Evolutionary conservation across 345 rosid genomes (phyloP).

Genomic region (Bruguiera gymnorhiza): DNA sequence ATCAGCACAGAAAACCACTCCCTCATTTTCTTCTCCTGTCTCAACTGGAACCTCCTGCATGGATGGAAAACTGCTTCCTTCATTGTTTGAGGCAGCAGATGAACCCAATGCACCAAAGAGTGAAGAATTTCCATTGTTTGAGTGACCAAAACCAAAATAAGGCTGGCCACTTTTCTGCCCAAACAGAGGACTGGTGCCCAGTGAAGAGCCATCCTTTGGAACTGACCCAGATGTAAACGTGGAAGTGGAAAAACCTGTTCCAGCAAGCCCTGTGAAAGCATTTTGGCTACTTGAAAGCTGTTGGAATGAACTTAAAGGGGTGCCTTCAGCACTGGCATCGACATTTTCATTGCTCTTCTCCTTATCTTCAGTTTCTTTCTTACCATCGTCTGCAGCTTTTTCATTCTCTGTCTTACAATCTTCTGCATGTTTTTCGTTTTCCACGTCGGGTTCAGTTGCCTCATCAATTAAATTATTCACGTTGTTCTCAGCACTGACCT

Average conservation of each 20-base stretch:
- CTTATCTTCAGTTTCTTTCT: conserved; percentile 33
- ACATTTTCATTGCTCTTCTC: conserved; percentile 35
- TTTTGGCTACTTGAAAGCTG: conserved; percentile 94
- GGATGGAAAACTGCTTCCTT: conserved; percentile 54
- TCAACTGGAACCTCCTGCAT: conserved; percentile 78
- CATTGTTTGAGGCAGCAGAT: conserved; percentile 52
- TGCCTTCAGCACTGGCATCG: conserved; percentile 42
- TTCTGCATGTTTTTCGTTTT: conserved; percentile 1
- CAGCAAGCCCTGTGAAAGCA: conserved; percentile 89
- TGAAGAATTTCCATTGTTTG: conserved; percentile 59
- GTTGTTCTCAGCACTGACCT: conserved; percentile 28
- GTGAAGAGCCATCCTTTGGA: conserved; percentile 51
- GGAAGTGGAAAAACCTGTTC: conserved; percentile 71
- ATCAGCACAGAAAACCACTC: conserved; percentile 69
- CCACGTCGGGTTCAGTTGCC: conserved; percentile 35
- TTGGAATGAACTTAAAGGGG: conserved; percentile 69
- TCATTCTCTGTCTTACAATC: conserved; percentile 7
- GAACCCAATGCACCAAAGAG: conserved; percentile 47
- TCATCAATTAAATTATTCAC: conserved; percentile 30
- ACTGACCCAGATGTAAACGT: conserved; percentile 63
- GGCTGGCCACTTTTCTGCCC: conserved; percentile 41
- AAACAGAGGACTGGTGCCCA: conserved; percentile 35
- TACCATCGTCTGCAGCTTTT: conserved; percentile 8
- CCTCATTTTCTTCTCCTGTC: conserved; percentile 96
- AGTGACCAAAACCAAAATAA: conserved; percentile 48